These are phyloP conservation scores for Hysterangium stoloniferum DNA, from an alignment of 768 basidiomycete species.

Conservation along the genomic window DNA sequence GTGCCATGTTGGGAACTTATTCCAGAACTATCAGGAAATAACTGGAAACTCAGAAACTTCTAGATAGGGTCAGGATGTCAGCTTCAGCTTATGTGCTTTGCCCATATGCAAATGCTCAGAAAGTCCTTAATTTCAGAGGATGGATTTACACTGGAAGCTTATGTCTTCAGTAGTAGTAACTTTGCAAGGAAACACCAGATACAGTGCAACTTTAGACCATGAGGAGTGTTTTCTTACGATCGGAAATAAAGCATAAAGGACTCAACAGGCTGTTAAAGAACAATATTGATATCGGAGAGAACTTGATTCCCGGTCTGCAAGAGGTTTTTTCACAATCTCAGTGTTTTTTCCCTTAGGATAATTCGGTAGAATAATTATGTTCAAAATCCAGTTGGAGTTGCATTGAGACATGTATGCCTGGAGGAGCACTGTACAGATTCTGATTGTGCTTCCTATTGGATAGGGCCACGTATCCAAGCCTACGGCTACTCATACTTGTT, in stretches of 20 bases:
- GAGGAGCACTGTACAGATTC: neutral
- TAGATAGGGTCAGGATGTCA: too few relatives aligned
- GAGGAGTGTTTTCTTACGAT: too few relatives aligned
- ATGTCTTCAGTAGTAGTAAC: neutral
- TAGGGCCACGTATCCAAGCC: neutral
- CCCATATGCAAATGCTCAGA: too few relatives aligned
- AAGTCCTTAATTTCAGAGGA: too few relatives aligned
- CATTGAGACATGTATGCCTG: neutral
- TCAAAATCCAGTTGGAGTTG: neutral
- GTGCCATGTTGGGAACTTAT: too few relatives aligned
- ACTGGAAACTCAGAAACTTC: too few relatives aligned
- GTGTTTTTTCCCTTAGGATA: neutral
- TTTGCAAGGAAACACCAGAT: constrained; percentile 6
- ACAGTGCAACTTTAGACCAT: neutral
- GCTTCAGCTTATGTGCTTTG: too few relatives aligned
- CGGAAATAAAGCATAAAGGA: too few relatives aligned
- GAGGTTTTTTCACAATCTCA: neutral
- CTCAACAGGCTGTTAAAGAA: neutral
- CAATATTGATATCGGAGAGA: neutral
- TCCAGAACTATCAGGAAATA: too few relatives aligned
- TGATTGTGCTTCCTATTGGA: neutral
- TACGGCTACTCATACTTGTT: neutral
- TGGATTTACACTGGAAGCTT: too few relatives aligned
- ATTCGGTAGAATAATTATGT: neutral
- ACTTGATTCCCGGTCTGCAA: neutral